A percentile compares a stretch with the other conserved stretches of the same genome.
Conservation (phyloP, 2,329 filamentous ascomycete genomes). For the Fusarium fujikuroi region DNA sequence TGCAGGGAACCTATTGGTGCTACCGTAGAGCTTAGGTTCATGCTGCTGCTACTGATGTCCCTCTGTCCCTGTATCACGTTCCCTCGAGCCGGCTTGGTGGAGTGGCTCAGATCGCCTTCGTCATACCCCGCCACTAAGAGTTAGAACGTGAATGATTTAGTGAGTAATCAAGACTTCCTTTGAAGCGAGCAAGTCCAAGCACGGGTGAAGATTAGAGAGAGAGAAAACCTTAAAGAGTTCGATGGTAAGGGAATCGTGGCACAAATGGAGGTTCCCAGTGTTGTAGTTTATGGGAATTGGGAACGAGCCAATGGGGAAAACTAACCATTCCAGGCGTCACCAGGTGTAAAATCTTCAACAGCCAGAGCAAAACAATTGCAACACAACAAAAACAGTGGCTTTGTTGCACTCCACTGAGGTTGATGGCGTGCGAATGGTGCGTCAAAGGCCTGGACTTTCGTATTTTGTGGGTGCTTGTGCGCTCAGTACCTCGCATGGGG, state of each 20-base stretch:
- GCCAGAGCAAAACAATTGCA: neutral
- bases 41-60: neutral
- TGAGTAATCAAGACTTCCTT: slow-evolving; percentile 4
- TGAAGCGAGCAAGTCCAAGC: neutral
- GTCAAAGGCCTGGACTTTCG: slow-evolving; percentile 32
- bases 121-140: slow-evolving; percentile 39
- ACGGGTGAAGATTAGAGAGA: neutral
- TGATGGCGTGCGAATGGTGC: slow-evolving; percentile 38
- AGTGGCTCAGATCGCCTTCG: slow-evolving; percentile 38
- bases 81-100: slow-evolving; percentile 38
- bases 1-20: slow-evolving; percentile 16
- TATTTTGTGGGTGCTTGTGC: slow-evolving; percentile 31
- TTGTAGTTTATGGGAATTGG: neutral
- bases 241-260: neutral
- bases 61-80: slow-evolving; percentile 31
- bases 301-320: neutral
- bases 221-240: neutral
- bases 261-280: neutral
- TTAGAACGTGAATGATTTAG: slow-evolving; percentile 11
- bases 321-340: slow-evolving; percentile 5
- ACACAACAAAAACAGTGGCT: neutral
- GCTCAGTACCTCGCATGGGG: neutral
- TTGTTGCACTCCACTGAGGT: slow-evolving; percentile 13
- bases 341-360: slow-evolving; percentile 16
- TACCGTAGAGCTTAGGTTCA: neutral